Conservation (phyloP, 805 yeast species). For the Wickerhamiella slavikovae region DNA sequence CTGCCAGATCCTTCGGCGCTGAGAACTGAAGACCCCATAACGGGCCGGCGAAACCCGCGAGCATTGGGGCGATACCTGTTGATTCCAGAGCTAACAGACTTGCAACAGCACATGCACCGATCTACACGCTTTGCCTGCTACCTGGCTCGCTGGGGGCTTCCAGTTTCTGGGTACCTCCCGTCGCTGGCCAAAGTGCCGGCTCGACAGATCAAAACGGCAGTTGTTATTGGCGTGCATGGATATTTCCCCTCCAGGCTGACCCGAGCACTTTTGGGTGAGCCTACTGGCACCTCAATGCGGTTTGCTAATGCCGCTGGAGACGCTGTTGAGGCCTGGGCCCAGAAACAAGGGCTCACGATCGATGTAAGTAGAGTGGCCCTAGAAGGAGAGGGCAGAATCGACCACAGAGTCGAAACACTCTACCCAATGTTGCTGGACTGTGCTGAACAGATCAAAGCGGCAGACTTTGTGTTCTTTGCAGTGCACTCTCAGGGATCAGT, state of each 20-base stretch:
- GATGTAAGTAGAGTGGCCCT: constrained; percentile 78
- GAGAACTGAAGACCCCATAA: too few relatives aligned
- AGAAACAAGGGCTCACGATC: constrained; percentile 20
- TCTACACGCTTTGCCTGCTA: too few relatives aligned
- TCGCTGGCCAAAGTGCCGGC: too few relatives aligned
- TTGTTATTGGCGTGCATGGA: constrained; percentile 89
- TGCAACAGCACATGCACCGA: too few relatives aligned
- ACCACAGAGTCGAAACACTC: constrained; percentile 68
- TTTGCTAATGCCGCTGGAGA: constrained; percentile 82
- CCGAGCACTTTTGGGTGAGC: constrained; percentile 78
- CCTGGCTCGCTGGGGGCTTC: too few relatives aligned
- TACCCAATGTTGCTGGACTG: constrained; percentile 51
- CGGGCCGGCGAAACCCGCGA: too few relatives aligned
- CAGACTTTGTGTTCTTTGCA: constrained; percentile 80
- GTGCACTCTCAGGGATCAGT: constrained; percentile 95
- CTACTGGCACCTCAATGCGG: constrained; percentile 84
- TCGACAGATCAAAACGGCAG: too few relatives aligned
- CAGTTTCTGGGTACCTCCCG: too few relatives aligned
- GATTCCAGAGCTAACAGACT: too few relatives aligned
- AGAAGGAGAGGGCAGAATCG: constrained; percentile 82
- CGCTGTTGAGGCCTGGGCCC: constrained; percentile 50
- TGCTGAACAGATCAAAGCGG: constrained; percentile 30
- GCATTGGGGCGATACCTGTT: too few relatives aligned
- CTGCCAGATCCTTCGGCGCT: too few relatives aligned
- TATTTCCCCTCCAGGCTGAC: constrained; percentile 79